These are phyloP conservation scores for Conoideocrella luteorostrata DNA, from an alignment of 2,329 filamentous ascomycete species.

Conservation along the genomic window DNA sequence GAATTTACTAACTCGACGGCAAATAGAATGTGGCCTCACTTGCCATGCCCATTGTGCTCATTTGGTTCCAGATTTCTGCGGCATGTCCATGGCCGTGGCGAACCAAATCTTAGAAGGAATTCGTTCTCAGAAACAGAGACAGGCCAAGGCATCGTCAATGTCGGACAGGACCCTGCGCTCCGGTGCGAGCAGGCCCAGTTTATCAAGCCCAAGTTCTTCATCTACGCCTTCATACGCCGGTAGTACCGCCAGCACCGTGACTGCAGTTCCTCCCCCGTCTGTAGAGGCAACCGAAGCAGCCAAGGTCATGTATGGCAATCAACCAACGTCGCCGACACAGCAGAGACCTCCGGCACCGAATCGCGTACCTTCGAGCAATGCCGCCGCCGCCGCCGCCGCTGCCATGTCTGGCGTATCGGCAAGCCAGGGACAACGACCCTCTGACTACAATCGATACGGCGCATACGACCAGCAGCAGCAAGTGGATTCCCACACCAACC, in stretches of 20 bases:
- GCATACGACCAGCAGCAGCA: constrained; percentile 27
- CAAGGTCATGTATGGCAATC: constrained; percentile 54
- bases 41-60: constrained; percentile 89
- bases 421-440: constrained; percentile 25
- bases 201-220: constrained; percentile 29
- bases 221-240: constrained; percentile 29
- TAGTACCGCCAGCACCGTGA: constrained; percentile 18
- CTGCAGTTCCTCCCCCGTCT: constrained; percentile 8
- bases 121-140: constrained; percentile 65
- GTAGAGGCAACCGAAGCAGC: constrained; percentile 55
- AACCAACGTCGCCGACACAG: constrained; percentile 45
- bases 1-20: constrained; percentile 4
- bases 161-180: constrained; percentile 61
- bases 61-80: constrained; percentile 95
- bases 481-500: constrained; percentile 30
- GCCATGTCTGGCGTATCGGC: constrained; percentile 47
- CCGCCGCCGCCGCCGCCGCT: constrained; percentile 52
- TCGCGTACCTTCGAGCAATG: constrained; percentile 46
- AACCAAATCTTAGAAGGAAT: constrained; percentile 90
- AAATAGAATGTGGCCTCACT: constrained; percentile 78
- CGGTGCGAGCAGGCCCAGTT: constrained; percentile 37
- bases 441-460: constrained; percentile 28
- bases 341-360: constrained; percentile 46
- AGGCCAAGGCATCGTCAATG: constrained; percentile 53
- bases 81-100: constrained; percentile 96